Evolutionary conservation across 139 green algal species (phyloP).

Genomic region (Zygnema circumcarinatum): DNA sequence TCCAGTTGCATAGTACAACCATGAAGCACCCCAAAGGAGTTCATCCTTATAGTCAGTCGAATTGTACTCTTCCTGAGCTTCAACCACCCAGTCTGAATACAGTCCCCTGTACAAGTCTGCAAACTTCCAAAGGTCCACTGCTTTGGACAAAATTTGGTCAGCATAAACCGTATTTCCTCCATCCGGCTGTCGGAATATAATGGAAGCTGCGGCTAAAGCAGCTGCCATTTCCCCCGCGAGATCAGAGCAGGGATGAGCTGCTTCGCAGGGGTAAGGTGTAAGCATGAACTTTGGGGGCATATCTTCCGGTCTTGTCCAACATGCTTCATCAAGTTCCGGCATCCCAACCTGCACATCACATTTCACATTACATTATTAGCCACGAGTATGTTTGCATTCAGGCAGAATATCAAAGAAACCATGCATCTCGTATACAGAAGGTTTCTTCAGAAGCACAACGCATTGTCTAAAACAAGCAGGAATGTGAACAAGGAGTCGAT

Average conservation of each 20-base stretch:
- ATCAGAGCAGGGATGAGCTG: constrained; percentile 69
- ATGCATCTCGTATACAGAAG: too few relatives aligned
- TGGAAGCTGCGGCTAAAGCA: constrained; percentile 72
- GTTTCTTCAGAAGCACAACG: too few relatives aligned
- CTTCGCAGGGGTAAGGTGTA: constrained; percentile 39
- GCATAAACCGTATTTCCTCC: constrained; percentile 64
- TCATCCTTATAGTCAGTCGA: constrained; percentile 69
- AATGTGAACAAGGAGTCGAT: too few relatives aligned
- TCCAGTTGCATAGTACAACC: constrained; percentile 74
- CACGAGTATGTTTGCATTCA: constrained; percentile 38
- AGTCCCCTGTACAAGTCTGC: constrained; percentile 63
- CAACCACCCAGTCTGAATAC: constrained; percentile 64
- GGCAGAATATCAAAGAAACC: too few relatives aligned
- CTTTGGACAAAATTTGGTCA: constrained; percentile 60
- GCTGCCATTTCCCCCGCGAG: constrained; percentile 68
- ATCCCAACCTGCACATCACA: constrained; percentile 61
- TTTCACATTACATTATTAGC: constrained; percentile 14
- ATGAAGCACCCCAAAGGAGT: constrained; percentile 73
- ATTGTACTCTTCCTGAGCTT: constrained; percentile 58
- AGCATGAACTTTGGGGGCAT: constrained; percentile 38
- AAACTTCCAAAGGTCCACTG: constrained; percentile 66
- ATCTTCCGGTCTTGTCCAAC: constrained; percentile 75
- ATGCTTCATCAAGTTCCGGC: constrained; percentile 60
- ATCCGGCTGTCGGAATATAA: constrained; percentile 62
- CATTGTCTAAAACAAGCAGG: too few relatives aligned